A percentile compares a stretch with the other conserved stretches of the same genome.
Evolutionary conservation across 1,139 yeast species (phyloP).

Genomic region (Eremothecium gossypii): DNA sequence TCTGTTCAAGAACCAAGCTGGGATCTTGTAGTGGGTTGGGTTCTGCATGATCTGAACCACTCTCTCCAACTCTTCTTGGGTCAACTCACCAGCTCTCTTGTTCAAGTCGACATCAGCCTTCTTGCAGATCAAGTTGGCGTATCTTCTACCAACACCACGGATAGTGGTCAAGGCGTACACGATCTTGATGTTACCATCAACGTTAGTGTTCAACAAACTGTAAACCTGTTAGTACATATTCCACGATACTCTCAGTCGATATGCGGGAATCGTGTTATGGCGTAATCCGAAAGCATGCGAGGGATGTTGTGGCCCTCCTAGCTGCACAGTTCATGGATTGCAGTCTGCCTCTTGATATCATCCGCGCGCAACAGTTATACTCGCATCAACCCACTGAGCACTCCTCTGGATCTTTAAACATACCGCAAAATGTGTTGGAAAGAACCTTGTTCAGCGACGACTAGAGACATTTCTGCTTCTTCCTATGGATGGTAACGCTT

Average conservation of each 20-base stretch:
- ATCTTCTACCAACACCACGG: constrained; percentile 99
- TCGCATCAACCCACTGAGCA: too few relatives aligned
- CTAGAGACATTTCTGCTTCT: constrained; percentile 69
- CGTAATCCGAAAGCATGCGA: too few relatives aligned
- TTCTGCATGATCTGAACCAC: constrained; percentile 99
- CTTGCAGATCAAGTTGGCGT: constrained; percentile 99
- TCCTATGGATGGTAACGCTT: not conserved
- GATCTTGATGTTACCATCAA: constrained; percentile 99
- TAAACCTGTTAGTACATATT: constrained; percentile 23
- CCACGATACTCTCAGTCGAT: too few relatives aligned
- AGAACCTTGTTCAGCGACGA: constrained; percentile 97
- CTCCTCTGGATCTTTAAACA: constrained; percentile 32
- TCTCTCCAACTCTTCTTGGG: constrained; percentile 99
- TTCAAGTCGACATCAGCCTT: constrained; percentile 98
- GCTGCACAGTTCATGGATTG: too few relatives aligned
- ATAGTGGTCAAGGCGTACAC: constrained; percentile 99
- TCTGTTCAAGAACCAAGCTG: constrained; percentile 99
- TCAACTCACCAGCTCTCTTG: constrained; percentile 99
- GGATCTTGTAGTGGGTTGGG: constrained; percentile 99
- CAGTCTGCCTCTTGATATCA: too few relatives aligned
- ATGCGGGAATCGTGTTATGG: too few relatives aligned
- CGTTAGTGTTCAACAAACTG: constrained; percentile 99
- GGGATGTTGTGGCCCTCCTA: too few relatives aligned
- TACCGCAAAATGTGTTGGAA: constrained; percentile 99
- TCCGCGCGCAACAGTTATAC: too few relatives aligned